phyloP scores from a whole-genome alignment of 306 rosid genomes.

The Corylus heterophylla region DNA sequence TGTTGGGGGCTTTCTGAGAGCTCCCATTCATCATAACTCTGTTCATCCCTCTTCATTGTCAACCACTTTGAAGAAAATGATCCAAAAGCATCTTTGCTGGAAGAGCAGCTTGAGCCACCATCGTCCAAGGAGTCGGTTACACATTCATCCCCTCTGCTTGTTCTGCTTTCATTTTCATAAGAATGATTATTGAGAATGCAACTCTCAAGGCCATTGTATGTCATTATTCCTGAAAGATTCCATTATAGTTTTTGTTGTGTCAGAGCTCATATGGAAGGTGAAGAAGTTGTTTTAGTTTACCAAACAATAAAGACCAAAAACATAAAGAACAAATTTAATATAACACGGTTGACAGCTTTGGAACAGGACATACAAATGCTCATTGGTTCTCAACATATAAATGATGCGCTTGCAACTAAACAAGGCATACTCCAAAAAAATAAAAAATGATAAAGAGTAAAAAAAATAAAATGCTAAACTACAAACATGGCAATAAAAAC shows the following conservation, averaged over 20 bases:
- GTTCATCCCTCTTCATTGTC: constrained; percentile 58
- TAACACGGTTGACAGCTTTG: background rate
- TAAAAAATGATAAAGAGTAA: background rate
- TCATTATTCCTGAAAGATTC: constrained; percentile 75
- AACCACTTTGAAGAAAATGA: constrained; percentile 84
- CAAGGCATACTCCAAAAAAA: background rate
- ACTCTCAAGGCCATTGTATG: constrained; percentile 83
- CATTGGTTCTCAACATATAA: background rate
- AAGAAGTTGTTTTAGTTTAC: too few species aligned
- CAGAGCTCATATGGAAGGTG: background rate
- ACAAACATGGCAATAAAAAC: background rate
- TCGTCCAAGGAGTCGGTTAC: background rate
- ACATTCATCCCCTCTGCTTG: too few species aligned
- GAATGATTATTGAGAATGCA: constrained; percentile 66
- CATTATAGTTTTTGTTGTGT: background rate
- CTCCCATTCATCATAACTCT: constrained; percentile 70
- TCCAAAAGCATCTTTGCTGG: constrained; percentile 42
- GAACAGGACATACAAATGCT: too few species aligned
- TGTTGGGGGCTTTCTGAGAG: constrained; percentile 55
- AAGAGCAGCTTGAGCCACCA: background rate
- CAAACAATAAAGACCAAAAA: background rate
- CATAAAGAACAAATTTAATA: too few species aligned
- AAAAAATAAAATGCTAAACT: background rate
- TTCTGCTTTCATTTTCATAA: too few species aligned
- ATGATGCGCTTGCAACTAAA: background rate